Evolutionary conservation across 2,329 filamentous ascomycete species (phyloP).

Genomic region (Elsinoe perseae): DNA sequence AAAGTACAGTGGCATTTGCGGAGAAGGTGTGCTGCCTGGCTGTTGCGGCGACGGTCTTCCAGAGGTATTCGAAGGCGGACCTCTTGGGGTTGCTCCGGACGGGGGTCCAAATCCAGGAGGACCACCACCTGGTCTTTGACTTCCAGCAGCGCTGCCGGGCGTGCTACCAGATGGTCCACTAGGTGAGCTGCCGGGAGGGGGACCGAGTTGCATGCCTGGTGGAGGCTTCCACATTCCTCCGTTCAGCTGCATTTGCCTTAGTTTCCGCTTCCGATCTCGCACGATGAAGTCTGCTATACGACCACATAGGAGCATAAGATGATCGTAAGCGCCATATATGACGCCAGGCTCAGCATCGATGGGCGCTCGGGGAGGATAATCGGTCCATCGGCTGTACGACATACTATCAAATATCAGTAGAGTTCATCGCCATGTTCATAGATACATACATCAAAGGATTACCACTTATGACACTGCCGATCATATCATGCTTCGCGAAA

Average conservation of each 20-base stretch:
- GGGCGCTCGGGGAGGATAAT: slow-evolving; percentile 76
- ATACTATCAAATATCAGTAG: slow-evolving; percentile 48
- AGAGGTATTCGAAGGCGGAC: not conserved
- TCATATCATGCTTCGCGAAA: slow-evolving; percentile 90
- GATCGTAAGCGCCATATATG: slow-evolving; percentile 75
- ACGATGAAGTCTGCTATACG: slow-evolving; percentile 71
- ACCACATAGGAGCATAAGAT: slow-evolving; percentile 72
- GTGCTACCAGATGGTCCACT: not conserved
- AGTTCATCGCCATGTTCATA: not conserved
- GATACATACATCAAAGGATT: slow-evolving; percentile 70
- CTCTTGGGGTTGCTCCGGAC: not conserved
- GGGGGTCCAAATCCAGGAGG: not conserved
- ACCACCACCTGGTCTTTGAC: not conserved
- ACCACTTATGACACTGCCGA: slow-evolving; percentile 82
- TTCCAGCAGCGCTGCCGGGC: not conserved
- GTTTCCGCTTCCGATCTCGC: slow-evolving; percentile 70
- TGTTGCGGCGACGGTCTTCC: not conserved
- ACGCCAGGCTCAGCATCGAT: slow-evolving; percentile 70
- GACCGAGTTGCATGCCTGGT: slow-evolving; percentile 40
- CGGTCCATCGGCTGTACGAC: slow-evolving; percentile 72
- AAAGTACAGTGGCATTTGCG: slow-evolving; percentile 44
- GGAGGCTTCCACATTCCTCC: slow-evolving; percentile 51
- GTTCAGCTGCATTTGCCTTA: slow-evolving; percentile 55
- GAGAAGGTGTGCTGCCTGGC: slow-evolving; percentile 15
- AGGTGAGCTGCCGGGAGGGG: slow-evolving; percentile 23